A percentile compares a stretch with the other conserved stretches of the same genome.
Evolutionary conservation across 257 asterid genomes (phyloP).

Genomic region (Schizonepeta tenuifolia): DNA sequence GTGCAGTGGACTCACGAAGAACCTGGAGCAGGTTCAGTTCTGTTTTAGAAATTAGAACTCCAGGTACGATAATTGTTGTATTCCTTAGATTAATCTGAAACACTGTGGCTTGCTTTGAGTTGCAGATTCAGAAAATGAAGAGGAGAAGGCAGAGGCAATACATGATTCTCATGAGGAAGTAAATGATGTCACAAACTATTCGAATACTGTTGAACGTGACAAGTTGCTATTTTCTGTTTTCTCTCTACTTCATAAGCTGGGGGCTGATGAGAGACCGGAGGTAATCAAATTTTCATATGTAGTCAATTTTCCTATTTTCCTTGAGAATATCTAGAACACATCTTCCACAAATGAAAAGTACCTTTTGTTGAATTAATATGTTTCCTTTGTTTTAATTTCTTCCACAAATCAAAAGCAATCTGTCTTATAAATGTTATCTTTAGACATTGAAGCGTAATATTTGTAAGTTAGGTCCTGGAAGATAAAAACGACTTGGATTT

Average conservation of each 20-base stretch:
- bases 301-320: slow-evolving; percentile 7
- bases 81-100: slow-evolving; percentile 25
- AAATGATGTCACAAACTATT: slow-evolving; percentile 41
- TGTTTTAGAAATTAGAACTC: slow-evolving; percentile 21
- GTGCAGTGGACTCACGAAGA: slow-evolving; percentile 49
- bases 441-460: neutral
- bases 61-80: neutral
- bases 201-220: slow-evolving; percentile 62
- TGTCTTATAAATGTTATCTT: neutral
- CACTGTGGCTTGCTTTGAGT: slow-evolving; percentile 37
- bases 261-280: slow-evolving; percentile 98
- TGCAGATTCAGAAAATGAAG: slow-evolving; percentile 58
- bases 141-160: slow-evolving; percentile 42
- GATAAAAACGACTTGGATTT: neutral
- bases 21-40: slow-evolving; percentile 59
- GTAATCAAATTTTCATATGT: slow-evolving; percentile 49
- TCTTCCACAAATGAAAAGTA: slow-evolving; percentile 20
- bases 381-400: slow-evolving; percentile 1
- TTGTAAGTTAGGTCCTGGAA: neutral
- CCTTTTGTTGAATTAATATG: slow-evolving; percentile 9
- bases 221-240: slow-evolving; percentile 82
- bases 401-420: neutral
- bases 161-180: slow-evolving; percentile 43
- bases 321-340: slow-evolving; percentile 1
- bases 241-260: slow-evolving; percentile 83